Evolutionary conservation across 2,329 filamentous ascomycete genomes (phyloP).

Genomic region (Clonostachys rosea): DNA sequence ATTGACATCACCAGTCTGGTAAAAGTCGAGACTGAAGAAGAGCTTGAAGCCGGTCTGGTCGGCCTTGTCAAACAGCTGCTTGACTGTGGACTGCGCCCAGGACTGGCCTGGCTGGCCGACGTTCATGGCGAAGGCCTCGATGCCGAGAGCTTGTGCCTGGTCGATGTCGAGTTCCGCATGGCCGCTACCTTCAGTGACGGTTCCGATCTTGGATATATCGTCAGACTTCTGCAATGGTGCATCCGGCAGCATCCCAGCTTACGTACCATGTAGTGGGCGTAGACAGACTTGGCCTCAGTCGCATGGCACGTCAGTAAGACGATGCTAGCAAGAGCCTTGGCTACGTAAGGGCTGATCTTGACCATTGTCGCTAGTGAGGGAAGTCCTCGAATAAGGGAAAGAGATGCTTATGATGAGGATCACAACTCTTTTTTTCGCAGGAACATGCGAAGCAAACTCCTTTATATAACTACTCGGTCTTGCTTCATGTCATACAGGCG

Average conservation of each 20-base stretch:
- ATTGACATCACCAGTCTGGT: conserved; percentile 2
- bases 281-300: conserved; percentile 2
- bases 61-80: conserved; percentile 4
- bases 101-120: conserved; percentile 8
- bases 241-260: not conserved
- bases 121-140: conserved; percentile 22
- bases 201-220: not conserved
- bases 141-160: conserved; percentile 12
- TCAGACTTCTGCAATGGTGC: not conserved
- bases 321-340: too few species aligned
- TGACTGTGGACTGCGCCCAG: conserved; percentile 2
- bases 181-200: not conserved
- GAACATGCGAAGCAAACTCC: too few species aligned
- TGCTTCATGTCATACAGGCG: too few species aligned
- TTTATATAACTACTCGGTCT: too few species aligned
- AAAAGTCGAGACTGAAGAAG: conserved; percentile 8
- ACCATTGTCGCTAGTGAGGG: too few species aligned
- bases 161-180: conserved; percentile 8
- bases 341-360: too few species aligned
- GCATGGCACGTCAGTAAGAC: too few species aligned
- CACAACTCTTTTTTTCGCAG: too few species aligned
- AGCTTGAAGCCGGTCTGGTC: conserved; percentile 5
- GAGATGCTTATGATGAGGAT: too few species aligned
- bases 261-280: conserved; percentile 6
- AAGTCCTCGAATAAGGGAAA: too few species aligned